phyloP scores from a whole-genome alignment of 345 rosid species.

The Murraya koenigii region DNA sequence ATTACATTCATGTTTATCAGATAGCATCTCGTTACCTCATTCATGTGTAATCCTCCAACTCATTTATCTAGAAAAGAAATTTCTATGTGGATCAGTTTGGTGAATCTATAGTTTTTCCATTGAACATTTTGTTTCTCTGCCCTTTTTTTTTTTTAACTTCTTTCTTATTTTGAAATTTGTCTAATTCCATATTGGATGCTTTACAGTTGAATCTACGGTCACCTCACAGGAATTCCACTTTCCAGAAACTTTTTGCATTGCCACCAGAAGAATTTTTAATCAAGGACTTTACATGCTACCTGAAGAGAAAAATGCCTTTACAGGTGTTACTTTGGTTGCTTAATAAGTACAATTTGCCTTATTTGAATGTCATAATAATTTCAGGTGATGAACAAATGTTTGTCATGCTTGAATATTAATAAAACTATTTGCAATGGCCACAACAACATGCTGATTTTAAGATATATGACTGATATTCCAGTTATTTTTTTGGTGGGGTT shows the following conservation, averaged over 20 bases:
- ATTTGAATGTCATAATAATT: neutral
- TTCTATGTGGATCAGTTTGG: neutral
- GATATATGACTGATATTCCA: neutral
- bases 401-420: neutral
- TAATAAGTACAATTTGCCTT: neutral
- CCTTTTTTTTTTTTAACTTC: neutral
- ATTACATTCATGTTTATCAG: neutral
- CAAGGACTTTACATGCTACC: conserved; percentile 66
- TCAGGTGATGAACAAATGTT: neutral
- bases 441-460: neutral
- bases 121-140: neutral
- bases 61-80: neutral
- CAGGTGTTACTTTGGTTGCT: conserved; percentile 50
- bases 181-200: conserved; percentile 17
- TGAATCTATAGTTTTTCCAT: neutral
- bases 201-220: conserved; percentile 74
- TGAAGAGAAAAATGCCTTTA: conserved; percentile 81
- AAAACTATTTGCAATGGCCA: neutral
- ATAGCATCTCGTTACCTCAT: neutral
- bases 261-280: conserved; percentile 90
- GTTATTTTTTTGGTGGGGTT: too few species aligned
- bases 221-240: conserved; percentile 70
- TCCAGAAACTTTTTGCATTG: conserved; percentile 81
- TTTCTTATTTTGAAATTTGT: neutral
- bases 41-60: neutral